Evolutionary conservation across 768 basidiomycete species (phyloP).

Genomic region (Gymnopilus dilepis): DNA sequence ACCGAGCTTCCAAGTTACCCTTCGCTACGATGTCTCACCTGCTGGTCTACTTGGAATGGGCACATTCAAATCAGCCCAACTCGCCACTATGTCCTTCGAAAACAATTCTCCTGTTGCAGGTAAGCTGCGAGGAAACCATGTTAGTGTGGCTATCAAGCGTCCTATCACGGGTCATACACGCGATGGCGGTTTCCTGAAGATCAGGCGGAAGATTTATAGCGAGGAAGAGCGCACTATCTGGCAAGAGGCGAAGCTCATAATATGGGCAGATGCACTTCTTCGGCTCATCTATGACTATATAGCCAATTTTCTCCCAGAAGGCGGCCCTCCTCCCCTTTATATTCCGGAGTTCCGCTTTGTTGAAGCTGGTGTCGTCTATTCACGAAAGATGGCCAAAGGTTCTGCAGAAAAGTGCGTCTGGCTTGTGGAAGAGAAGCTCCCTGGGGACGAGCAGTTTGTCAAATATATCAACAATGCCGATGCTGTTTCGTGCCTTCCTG

Average conservation of each 20-base stretch:
- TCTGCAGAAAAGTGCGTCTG: constrained; percentile 6
- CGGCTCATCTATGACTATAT: not conserved
- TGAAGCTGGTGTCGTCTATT: constrained; percentile 2
- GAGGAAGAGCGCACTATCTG: not conserved
- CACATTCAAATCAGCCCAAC: not conserved
- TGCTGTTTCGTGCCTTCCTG: not conserved
- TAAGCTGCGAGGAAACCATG: not conserved
- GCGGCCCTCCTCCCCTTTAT: not conserved
- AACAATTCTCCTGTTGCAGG: not conserved
- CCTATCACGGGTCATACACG: not conserved
- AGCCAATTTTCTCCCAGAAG: not conserved
- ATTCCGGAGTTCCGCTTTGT: constrained; percentile 17
- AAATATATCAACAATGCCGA: constrained; percentile 26
- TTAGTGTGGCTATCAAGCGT: constrained; percentile 2
- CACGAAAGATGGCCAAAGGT: not conserved
- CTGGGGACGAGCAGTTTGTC: constrained; percentile 8
- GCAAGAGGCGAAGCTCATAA: not conserved
- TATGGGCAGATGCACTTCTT: constrained; percentile 1
- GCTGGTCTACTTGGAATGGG: not conserved
- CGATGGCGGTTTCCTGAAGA: not conserved
- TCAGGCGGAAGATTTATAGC: not conserved
- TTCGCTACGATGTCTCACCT: not conserved
- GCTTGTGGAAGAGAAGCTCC: constrained; percentile 22
- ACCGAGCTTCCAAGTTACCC: not conserved
- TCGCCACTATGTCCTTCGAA: not conserved